Base-by-base conservation (phyloP, 2,329 filamentous ascomycete species). In the Fusarium caatingaense region DNA sequence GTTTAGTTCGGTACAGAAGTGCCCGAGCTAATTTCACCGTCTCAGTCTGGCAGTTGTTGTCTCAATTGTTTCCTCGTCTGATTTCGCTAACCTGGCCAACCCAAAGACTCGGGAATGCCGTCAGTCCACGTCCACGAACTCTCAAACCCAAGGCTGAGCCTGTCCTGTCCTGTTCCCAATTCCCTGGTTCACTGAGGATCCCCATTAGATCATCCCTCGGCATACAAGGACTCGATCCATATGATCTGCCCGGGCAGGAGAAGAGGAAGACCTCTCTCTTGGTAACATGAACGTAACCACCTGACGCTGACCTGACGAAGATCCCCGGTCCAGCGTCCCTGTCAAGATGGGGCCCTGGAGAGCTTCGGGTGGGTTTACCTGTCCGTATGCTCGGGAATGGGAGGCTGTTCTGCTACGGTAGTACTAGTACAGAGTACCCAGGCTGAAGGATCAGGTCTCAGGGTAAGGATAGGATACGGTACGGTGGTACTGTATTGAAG, bases 1-100 rank as follows among this genome's bases (percentile, higher is more conserved):
- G 34, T 13, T 50, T 37, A 37, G 34, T 13, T 56, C 34, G 68
- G 67, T 21, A 20, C 30, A 61, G 53, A 27, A 47, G 21, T n/a
- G 21, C 16, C 67, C 32, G 67, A 56, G 47, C 49, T 48, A 64
- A 51, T 64, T 50, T 68, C 63, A 21, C 23, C 49, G 15, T 18
- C 13, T 34, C 30, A n/a, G 27, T 23, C 21, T 45, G 20, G 51
- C 32, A 51, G 49, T 51, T 68, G 61, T 74, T 72, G 49, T 59
- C 70, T 68, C 68, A 18, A 25, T 66, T 70, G 69, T 75, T 71
- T 51, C 34, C 49, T 51, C 49, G 45, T 61, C 63, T 59, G 53
- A 21, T 53, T 37, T 37, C 34, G 34, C 34, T 37, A 37, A 37
- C 34, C 34, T 23, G 47, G 20, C 13, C 27, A 18, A 51, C 49